Evolutionary conservation across 202 grass and related monocot genomes (phyloP).

Genomic region (Dendrocalamus latiflorus): DNA sequence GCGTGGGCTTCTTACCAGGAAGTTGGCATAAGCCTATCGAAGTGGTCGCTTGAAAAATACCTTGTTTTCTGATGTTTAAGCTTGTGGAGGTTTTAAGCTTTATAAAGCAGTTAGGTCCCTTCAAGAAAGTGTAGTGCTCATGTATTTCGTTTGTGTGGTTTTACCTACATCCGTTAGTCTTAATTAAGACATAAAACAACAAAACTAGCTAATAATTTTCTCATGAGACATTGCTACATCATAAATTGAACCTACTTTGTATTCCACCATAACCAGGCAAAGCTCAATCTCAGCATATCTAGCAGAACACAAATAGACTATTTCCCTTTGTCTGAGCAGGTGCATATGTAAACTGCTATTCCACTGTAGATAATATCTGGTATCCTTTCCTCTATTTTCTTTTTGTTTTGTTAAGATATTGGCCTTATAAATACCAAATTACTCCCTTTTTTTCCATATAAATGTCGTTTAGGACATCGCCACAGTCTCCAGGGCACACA

Average conservation of each 20-base stretch:
- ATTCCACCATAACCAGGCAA: not conserved
- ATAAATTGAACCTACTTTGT: not conserved
- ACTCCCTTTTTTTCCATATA: not conserved
- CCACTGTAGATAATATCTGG: not conserved
- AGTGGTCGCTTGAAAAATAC: not conserved
- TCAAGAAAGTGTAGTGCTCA: not conserved
- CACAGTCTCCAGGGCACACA: too few relatives aligned
- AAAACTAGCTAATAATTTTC: not conserved
- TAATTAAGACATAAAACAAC: not conserved
- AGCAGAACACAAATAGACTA: not conserved
- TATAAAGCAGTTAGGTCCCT: not conserved
- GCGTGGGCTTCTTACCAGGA: not conserved
- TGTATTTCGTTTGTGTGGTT: not conserved
- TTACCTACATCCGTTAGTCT: not conserved
- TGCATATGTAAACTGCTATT: not conserved
- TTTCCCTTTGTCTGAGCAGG: not conserved
- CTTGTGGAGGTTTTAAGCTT: not conserved
- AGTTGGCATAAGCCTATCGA: not conserved
- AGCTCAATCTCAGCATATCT: not conserved
- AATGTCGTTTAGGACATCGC: not conserved
- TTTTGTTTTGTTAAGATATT: not conserved
- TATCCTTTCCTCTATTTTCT: not conserved
- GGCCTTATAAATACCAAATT: not conserved
- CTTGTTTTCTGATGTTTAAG: not conserved
- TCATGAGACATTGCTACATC: not conserved